phyloP scores from a whole-genome alignment of 805 yeast species.

The Ogataea angusta region DNA sequence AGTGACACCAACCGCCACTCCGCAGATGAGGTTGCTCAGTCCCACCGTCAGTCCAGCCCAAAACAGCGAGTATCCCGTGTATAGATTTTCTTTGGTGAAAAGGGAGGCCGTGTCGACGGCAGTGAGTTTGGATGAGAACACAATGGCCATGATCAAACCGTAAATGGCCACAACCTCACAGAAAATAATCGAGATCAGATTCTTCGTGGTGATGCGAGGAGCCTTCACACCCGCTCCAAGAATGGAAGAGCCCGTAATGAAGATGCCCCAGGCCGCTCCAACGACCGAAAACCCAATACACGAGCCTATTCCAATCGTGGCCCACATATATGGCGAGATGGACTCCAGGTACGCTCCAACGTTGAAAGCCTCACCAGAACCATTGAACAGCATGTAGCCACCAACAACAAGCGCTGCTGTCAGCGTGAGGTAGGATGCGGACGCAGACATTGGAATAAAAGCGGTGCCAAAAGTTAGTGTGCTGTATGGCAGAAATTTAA shows the following conservation, averaged over 20 bases:
- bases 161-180: constrained; percentile 99
- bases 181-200: constrained; percentile 92
- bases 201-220: constrained; percentile 96
- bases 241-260: constrained; percentile 90
- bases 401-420: constrained; percentile 34
- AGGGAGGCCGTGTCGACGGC: constrained; percentile 62
- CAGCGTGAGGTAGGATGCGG: constrained; percentile 24
- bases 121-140: constrained; percentile 83
- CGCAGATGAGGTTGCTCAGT: constrained; percentile 87
- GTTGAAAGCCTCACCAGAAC: constrained; percentile 88
- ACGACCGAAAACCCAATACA: constrained; percentile 94
- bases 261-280: constrained; percentile 99
- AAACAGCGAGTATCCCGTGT: constrained; percentile 91
- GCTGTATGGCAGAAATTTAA: constrained; percentile 11
- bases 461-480: constrained; percentile 9
- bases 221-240: constrained; percentile 98
- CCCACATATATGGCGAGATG: constrained; percentile 97
- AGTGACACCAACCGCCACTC: constrained; percentile 94
- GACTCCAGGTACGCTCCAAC: constrained; percentile 82
- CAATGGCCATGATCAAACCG: constrained; percentile 96
- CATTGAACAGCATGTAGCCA: constrained; percentile 73
- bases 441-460: constrained; percentile 9
- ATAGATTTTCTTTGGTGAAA: constrained; percentile 78
- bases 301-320: constrained; percentile 78
- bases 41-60: constrained; percentile 99